These are phyloP conservation scores for Microstegium vimineum DNA, from an alignment of 176 grass and related monocot genomes.

Conservation along the genomic window DNA sequence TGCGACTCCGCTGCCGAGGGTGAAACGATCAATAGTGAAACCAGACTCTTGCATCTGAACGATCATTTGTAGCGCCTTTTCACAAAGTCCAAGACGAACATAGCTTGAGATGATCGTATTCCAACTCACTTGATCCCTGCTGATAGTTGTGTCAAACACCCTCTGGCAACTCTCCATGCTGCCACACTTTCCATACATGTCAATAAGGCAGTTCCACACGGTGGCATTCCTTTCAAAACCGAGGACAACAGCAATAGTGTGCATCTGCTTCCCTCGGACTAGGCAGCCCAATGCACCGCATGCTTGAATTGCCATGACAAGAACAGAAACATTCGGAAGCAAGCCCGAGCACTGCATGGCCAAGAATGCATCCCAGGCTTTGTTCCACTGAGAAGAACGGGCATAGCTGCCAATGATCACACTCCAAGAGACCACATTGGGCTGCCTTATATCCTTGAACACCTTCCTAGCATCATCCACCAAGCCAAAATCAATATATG, in stretches of 20 bases:
- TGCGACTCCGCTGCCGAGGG: conserved; percentile 44
- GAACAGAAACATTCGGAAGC: conserved; percentile 39
- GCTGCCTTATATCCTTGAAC: conserved; percentile 28
- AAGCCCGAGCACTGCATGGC: conserved; percentile 19
- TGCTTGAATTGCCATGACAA: conserved; percentile 41
- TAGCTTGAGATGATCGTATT: conserved; percentile 57
- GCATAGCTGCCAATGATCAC: conserved; percentile 42
- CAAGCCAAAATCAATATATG: conserved; percentile 16
- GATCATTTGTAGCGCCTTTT: conserved; percentile 46
- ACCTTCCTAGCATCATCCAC: conserved; percentile 24
- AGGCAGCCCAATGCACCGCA: conserved; percentile 33
- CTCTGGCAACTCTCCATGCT: conserved; percentile 25
- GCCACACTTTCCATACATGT: conserved; percentile 52
- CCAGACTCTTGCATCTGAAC: conserved; percentile 45
- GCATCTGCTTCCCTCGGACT: conserved; percentile 47
- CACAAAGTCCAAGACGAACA: conserved; percentile 27
- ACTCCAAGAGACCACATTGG: conserved; percentile 53
- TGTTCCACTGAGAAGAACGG: conserved; percentile 27
- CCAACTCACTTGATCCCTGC: conserved; percentile 53
- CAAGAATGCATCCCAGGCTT: conserved; percentile 42
- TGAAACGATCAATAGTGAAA: conserved; percentile 45
- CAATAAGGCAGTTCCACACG: conserved; percentile 50
- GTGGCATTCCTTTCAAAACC: conserved; percentile 38
- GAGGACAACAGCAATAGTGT: conserved; percentile 11
- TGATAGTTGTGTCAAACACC: conserved; percentile 24